Base-by-base conservation (phyloP, 768 basidiomycete species). In the Podaxis carcinomalis region DNA sequence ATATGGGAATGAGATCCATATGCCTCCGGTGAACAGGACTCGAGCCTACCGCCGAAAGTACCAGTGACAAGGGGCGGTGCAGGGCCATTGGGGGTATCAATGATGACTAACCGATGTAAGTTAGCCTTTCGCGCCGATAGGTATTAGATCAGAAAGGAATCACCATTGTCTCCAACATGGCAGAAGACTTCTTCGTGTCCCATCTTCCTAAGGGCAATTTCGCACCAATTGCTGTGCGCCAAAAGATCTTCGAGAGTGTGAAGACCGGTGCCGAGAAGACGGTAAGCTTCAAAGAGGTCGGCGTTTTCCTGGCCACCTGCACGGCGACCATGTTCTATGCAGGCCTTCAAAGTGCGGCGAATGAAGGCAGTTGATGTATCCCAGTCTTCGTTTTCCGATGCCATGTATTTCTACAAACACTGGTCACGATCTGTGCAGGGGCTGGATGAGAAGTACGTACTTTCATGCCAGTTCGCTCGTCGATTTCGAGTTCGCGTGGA, bases 171-270 rank as follows among this genome's bases (percentile, higher is more conserved):
- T 13, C 92, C 90, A 51, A 93, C 89, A 71, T 93, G 90, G 61
- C 86, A 86, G 73, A 93, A 93, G 14, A 92, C 87, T 46, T 89
- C 78, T 14, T 75, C 62, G 69, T 90, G 77, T 0, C 92, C 91
- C 75, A 91, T 77, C 63, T 85, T 86, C 63, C 83, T 79, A 6
- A 93, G 78, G 0, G 82, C 82, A 10, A 92, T 75, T 72, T 94
- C 90, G 72, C 87, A 88, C 83, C 87, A 92, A 73, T 93, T 87
- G 68, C 84, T 85, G 70, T 92, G 92, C 1, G 90, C 90, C 11
- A 87, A 74, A 42, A 92, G 79, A 69, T 93, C 89, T 68, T 92
- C 89, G 72, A 87, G 75, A 2, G 86, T 87, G 68, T 87, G 86
- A 35, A 87, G 74, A 2, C 83, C 85, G 21, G 81, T 84, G 2